These are phyloP conservation scores for Poterioochromonas sp. DNA, from an alignment of 352 stramenopile genomes.

Conservation along the genomic window DNA sequence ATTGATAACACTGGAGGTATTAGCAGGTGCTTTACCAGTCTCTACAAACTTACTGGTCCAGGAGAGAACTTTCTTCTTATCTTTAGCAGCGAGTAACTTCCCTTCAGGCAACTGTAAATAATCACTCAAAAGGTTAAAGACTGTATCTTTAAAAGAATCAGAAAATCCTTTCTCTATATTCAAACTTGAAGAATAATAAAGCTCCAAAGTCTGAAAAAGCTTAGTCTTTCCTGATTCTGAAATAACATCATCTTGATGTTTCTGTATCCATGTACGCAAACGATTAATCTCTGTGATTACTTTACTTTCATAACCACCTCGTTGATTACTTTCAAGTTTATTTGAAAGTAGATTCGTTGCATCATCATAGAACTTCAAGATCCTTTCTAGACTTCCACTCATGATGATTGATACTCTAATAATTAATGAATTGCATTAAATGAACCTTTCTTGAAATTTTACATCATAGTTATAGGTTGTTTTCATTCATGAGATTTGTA, in stretches of 20 bases:
- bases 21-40: not conserved
- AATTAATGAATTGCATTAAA: too few relatives aligned
- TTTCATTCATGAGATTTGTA: too few relatives aligned
- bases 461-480: too few relatives aligned
- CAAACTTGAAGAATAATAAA: not conserved
- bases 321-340: too few relatives aligned
- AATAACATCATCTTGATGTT: slow-evolving; percentile 7
- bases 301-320: too few relatives aligned
- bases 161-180: not conserved
- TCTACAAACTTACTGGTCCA: not conserved
- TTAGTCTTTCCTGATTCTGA: not conserved
- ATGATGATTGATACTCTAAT: too few relatives aligned
- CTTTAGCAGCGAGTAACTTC: not conserved
- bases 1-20: too few relatives aligned
- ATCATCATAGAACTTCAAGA: too few relatives aligned
- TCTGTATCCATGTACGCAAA: not conserved
- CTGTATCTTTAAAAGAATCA: not conserved
- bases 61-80: not conserved
- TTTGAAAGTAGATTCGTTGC: too few relatives aligned
- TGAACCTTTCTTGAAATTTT: too few relatives aligned
- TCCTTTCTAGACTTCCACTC: too few relatives aligned
- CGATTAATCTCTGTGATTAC: not conserved
- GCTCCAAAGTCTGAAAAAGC: not conserved
- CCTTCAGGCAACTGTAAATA: slow-evolving; percentile 17
- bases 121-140: not conserved